phyloP scores from a whole-genome alignment of 306 rosid genomes.

The Abrus pulchellus region DNA sequence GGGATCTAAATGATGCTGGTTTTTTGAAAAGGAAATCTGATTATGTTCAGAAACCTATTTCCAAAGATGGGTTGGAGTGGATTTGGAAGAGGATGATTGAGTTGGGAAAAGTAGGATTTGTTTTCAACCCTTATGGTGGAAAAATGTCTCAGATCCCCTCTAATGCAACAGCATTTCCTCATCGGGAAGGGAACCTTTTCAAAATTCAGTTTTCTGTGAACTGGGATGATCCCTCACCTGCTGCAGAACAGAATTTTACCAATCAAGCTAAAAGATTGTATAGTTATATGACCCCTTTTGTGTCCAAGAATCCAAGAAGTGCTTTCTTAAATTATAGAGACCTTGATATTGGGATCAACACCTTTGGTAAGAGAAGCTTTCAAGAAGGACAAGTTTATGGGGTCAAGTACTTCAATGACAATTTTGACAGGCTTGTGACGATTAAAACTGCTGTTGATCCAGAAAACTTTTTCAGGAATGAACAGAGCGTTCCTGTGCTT shows the following conservation, averaged over 20 bases:
- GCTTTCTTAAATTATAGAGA: conserved; percentile 72
- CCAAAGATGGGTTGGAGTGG: conserved; percentile 45
- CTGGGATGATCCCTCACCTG: conserved; percentile 60
- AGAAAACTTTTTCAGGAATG: conserved; percentile 73
- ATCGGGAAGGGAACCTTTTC: conserved; percentile 72
- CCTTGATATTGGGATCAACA: conserved; percentile 73
- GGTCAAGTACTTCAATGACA: conserved; percentile 62
- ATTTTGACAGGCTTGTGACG: conserved; percentile 70
- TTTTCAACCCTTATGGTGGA: conserved; percentile 62
- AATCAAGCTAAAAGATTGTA: conserved; percentile 54
- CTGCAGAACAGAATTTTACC: conserved; percentile 31
- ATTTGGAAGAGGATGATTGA: conserved; percentile 54
- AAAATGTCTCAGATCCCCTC: conserved; percentile 53
- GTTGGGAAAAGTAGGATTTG: conserved; percentile 50
- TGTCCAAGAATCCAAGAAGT: conserved; percentile 68
- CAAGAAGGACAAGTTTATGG: conserved; percentile 73
- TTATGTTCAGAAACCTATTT: conserved; percentile 51
- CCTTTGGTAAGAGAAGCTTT: conserved; percentile 50
- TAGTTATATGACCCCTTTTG: conserved; percentile 78
- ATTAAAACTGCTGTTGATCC: conserved; percentile 75
- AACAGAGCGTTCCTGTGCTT: conserved; percentile 75
- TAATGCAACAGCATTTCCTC: conserved; percentile 76
- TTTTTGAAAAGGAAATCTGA: conserved; percentile 58
- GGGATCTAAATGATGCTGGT: conserved; percentile 41
- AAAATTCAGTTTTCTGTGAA: conserved; percentile 74